Conservation (phyloP, 176 grass and related monocot genomes). For the Phoenix dactylifera region DNA sequence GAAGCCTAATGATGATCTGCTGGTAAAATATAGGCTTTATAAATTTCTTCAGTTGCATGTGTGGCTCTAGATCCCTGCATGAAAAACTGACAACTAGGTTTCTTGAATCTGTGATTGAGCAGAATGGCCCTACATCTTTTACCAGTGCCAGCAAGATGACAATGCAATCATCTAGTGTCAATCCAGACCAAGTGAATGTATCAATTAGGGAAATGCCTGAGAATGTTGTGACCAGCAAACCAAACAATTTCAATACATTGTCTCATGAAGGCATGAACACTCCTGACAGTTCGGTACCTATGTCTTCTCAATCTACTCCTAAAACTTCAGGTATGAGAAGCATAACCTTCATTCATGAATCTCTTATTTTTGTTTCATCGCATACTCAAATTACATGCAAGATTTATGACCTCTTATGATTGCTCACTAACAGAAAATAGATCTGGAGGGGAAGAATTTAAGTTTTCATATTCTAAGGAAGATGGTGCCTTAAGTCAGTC, state of each 20-base stretch:
- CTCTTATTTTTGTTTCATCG: too few relatives aligned
- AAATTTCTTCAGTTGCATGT: too few relatives aligned
- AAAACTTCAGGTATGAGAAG: background rate
- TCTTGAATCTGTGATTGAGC: constrained; percentile 10
- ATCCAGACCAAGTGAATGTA: constrained; percentile 15
- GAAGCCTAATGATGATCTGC: constrained; percentile 50
- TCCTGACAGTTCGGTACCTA: constrained; percentile 26
- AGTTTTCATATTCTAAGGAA: constrained; percentile 22
- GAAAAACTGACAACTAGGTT: too few relatives aligned
- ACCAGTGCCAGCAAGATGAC: constrained; percentile 29
- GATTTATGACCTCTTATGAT: background rate
- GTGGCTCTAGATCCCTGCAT: too few relatives aligned
- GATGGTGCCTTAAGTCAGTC: constrained; percentile 26
- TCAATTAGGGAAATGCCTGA: constrained; percentile 6
- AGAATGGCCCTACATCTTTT: constrained; percentile 54
- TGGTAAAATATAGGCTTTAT: constrained; percentile 36
- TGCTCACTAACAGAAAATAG: constrained; percentile 8
- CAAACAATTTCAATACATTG: background rate
- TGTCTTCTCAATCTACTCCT: constrained; percentile 17
- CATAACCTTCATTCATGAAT: too few relatives aligned
- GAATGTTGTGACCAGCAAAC: constrained; percentile 10
- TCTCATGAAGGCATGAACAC: background rate
- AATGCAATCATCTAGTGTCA: constrained; percentile 20
- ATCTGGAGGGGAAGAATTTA: background rate
- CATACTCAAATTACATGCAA: too few relatives aligned